A percentile compares a stretch with the other conserved stretches of the same genome.
Evolutionary conservation across 176 grass and related monocot species (phyloP).

Genomic region (Carex littledalei): DNA sequence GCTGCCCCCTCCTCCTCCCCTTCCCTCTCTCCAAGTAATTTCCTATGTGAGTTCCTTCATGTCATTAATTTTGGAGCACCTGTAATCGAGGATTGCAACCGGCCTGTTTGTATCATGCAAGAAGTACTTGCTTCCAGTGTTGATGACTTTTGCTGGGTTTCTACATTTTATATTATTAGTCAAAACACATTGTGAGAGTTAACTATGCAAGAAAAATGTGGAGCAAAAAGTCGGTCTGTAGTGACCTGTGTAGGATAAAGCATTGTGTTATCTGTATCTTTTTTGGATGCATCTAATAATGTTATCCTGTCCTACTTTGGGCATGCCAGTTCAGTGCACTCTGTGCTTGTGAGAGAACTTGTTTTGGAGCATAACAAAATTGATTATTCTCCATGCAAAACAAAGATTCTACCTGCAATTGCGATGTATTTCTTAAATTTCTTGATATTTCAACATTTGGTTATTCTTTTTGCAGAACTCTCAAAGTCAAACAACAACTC

Average conservation of each 20-base stretch:
- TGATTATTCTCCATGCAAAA: background rate
- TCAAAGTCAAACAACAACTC: slow-evolving; percentile 48
- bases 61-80: background rate
- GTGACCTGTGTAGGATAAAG: background rate
- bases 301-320: background rate
- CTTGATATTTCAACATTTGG: background rate
- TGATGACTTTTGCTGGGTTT: background rate
- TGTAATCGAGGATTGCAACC: background rate
- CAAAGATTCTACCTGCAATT: background rate
- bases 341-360: background rate
- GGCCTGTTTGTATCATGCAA: background rate
- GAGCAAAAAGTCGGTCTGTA: background rate
- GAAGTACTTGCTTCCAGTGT: background rate
- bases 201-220: background rate
- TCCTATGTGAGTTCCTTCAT: slow-evolving; percentile 6
- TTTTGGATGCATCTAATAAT: background rate
- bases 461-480: slow-evolving; percentile 60
- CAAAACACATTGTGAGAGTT: background rate
- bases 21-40: slow-evolving; percentile 20
- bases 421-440: background rate
- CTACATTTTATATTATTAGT: background rate
- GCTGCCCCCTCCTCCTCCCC: slow-evolving; percentile 11
- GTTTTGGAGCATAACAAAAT: background rate
- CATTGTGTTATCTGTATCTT: background rate
- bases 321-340: background rate